Evolutionary conservation across 2,329 filamentous ascomycete genomes (phyloP), one percentile per base, ranked within the genome.

Genomic region (Alternaria sp.): DNA sequence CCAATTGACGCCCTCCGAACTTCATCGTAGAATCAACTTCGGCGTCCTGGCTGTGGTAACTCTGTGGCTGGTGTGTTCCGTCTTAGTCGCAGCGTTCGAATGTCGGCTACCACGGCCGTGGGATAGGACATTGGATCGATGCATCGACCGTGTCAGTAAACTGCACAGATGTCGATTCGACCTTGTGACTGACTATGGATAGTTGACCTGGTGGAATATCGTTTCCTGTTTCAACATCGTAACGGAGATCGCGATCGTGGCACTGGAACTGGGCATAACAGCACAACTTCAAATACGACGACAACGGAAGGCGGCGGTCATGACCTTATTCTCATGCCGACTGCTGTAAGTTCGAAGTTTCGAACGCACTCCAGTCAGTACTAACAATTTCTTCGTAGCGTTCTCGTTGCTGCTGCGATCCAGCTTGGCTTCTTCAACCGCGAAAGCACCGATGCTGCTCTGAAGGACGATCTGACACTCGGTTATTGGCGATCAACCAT

Each of bases 401-500:
- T 72, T 20, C 20, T 59, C 11, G 46, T 64, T n/a, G 64, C 63
- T 22, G 54, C 59, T 34, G 56, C 55, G 8, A 18, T 68, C 4
- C 70, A 71, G 44, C 62, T 72, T 8, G 44, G 46, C 30, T 63
- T 66, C 30, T 65, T 68, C 41, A 59, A 66, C 26, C 42, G 58
- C 9, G 70, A 71, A n/a, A 54, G 26, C 32, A 49, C 52, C 12
- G 39, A 63, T n/a, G 16, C 51, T 9, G 14, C 52, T 11, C 46
- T 54, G 18, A 64, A 58, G 47, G 44, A 60, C 42, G 70, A 76
- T 34, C 39, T 69, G 16, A 64, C 66, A 5, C 66, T 75, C n/a
- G 70, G 72, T 28, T 71, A 68, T 59, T 76, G 72, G 72, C 71
- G 57, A 7, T 69, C 68, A 14, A 47, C 66, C 8, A 58, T 73